Conservation (phyloP, 495 filamentous ascomycete genomes). For the Annulohypoxylon nitens region DNA sequence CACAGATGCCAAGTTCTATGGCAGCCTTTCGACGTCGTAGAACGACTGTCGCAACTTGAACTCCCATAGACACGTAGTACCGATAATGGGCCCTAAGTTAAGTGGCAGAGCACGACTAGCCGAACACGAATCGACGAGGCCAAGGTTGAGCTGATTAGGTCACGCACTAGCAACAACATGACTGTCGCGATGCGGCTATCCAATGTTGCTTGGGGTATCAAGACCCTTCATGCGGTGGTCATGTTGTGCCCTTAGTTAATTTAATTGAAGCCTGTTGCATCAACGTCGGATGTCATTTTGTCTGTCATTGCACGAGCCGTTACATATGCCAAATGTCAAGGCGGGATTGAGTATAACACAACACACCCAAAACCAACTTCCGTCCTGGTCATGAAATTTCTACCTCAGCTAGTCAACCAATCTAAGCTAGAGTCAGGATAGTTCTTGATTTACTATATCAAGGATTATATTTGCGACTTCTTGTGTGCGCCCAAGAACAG, state of each 20-base stretch:
- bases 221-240: not conserved
- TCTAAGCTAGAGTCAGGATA: not conserved
- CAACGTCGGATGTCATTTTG: not conserved
- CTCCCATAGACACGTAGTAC: conserved; percentile 10
- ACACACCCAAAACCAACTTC: not conserved
- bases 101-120: conserved; percentile 11
- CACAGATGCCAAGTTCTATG: conserved; percentile 17
- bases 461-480: not conserved
- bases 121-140: conserved; percentile 13
- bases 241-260: conserved; percentile 2
- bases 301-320: conserved; percentile 8
- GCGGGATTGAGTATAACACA: not conserved
- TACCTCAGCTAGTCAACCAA: not conserved
- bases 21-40: not conserved
- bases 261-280: not conserved
- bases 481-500: not conserved
- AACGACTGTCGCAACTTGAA: conserved; percentile 3
- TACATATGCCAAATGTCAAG: not conserved
- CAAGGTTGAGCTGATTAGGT: not conserved
- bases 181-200: conserved; percentile 2
- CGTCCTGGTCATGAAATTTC: not conserved
- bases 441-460: not conserved
- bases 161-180: not conserved
- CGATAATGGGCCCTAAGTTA: not conserved
- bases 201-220: not conserved